Percentiles rank a stretch among this genome's conserved stretches.
Conservation (phyloP, 441 rosid genomes). For the Erodium chrysanthum region DNA sequence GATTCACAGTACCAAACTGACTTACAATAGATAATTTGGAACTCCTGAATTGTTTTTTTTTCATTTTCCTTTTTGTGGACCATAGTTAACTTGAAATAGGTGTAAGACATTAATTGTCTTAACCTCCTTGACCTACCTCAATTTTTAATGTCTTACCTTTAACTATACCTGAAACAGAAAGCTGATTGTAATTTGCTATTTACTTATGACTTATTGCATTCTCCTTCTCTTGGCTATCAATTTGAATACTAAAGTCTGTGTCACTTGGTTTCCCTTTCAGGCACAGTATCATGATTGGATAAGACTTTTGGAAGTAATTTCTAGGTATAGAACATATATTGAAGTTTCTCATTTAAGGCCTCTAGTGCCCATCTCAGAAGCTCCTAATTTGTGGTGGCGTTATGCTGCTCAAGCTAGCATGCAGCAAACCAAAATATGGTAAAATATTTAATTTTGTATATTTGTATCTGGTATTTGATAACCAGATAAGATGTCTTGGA, state of each 20-base stretch:
- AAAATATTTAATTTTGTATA: conserved; percentile 13
- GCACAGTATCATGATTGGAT: conserved; percentile 96
- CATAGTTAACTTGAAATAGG: neutral
- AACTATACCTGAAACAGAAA: neutral
- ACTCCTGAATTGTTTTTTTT: neutral
- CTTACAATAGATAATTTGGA: neutral
- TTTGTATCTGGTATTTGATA: neutral
- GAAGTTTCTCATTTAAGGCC: conserved; percentile 94
- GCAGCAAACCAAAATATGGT: conserved; percentile 84
- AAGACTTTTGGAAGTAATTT: conserved; percentile 80
- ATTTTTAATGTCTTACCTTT: neutral
- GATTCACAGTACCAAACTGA: neutral
- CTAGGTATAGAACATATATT: conserved; percentile 67
- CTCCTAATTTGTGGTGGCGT: conserved; percentile 75
- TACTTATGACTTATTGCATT: no score
- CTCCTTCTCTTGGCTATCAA: conserved; percentile 14
- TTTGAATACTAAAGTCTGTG: conserved; percentile 16
- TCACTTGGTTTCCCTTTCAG: conserved; percentile 35
- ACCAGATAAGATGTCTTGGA: neutral
- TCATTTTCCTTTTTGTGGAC: neutral
- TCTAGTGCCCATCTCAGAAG: conserved; percentile 53
- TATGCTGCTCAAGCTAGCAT: conserved; percentile 82
- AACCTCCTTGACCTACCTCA: neutral
- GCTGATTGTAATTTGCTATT: no score
- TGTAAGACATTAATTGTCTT: neutral